Evolutionary conservation across 345 rosid genomes (phyloP).

Genomic region (Euphorbia tirucalli): DNA sequence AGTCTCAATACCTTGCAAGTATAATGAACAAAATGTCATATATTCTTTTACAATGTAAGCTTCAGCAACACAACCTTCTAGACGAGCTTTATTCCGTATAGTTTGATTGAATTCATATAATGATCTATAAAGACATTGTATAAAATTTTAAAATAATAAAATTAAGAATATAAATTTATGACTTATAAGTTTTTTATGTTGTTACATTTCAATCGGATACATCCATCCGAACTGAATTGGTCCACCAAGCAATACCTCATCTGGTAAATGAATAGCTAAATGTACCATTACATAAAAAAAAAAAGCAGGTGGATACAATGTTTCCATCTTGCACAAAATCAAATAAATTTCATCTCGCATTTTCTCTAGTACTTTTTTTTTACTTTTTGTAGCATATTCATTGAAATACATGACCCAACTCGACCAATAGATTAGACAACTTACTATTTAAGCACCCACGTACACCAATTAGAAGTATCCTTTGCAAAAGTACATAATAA

Average conservation of each 20-base stretch:
- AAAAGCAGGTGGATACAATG: neutral
- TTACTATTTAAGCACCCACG: too few relatives aligned
- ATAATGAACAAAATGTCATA: too few relatives aligned
- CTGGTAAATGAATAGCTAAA: neutral
- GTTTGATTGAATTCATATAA: neutral
- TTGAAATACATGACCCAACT: neutral
- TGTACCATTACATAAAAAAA: neutral
- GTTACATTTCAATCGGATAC: neutral
- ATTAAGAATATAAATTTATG: too few relatives aligned
- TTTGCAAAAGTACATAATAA: too few relatives aligned
- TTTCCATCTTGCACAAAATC: too few relatives aligned
- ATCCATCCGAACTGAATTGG: neutral
- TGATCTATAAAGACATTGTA: neutral
- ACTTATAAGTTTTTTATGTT: too few relatives aligned
- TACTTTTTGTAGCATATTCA: neutral
- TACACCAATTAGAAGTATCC: too few relatives aligned
- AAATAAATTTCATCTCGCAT: neutral
- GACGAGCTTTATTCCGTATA: too few relatives aligned
- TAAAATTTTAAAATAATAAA: neutral
- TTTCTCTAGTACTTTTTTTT: neutral
- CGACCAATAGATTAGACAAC: too few relatives aligned
- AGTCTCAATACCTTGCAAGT: conserved; percentile 4
- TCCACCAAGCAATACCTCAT: neutral
- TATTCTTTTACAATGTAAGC: too few relatives aligned
- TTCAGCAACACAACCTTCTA: too few relatives aligned